Conservation (phyloP, 2,329 filamentous ascomycete species). For the Paecilomyces sp. region DNA sequence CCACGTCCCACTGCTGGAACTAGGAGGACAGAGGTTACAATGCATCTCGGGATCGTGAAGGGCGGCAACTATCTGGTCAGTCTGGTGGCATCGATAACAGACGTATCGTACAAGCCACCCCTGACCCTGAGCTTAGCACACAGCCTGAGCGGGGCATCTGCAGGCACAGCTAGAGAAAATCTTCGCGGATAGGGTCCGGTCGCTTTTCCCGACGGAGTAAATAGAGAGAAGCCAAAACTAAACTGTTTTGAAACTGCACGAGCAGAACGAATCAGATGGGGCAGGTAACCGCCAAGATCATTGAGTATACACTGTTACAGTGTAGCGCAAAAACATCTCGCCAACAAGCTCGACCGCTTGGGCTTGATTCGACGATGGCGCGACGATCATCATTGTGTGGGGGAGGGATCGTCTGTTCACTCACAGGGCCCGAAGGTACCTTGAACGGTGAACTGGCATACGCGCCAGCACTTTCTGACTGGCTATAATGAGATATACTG, state of each 20-base stretch:
- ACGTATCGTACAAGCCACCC: not conserved
- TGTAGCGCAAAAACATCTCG: not conserved
- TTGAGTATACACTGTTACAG: not conserved
- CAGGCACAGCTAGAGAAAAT: not conserved
- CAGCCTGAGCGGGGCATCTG: not conserved
- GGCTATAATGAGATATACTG: not conserved
- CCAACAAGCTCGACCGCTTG: not conserved
- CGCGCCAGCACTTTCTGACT: not conserved
- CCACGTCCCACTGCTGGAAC: not conserved
- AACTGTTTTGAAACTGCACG: not conserved
- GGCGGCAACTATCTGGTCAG: not conserved
- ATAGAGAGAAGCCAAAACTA: not conserved
- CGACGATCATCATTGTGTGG: not conserved
- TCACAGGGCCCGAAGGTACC: not conserved
- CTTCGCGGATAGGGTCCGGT: not conserved
- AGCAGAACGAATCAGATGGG: not conserved
- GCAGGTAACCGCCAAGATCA: not conserved
- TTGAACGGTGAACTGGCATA: not conserved
- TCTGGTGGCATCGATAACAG: not conserved
- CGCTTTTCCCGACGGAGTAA: not conserved
- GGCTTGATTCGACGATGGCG: not conserved
- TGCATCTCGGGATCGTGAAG: not conserved
- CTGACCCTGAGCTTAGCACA: not conserved
- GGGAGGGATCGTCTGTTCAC: not conserved
- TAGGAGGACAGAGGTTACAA: not conserved